Base-by-base conservation (phyloP, 2,329 filamentous ascomycete species). In the Aotearoamyces nothofagi region DNA sequence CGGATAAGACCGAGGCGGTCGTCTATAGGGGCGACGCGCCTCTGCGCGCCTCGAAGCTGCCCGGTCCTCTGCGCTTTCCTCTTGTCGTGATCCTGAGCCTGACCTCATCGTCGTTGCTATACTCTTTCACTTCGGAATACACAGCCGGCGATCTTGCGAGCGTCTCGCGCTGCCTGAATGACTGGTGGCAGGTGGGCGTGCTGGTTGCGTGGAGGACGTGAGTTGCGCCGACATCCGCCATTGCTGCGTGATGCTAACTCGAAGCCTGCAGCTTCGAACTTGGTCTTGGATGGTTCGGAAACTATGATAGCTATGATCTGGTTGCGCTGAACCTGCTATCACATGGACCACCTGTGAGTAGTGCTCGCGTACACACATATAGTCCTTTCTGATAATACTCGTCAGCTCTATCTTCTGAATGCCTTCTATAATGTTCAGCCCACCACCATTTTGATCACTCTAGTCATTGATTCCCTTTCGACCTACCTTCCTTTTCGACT, bases 401-500 rank as follows among this genome's bases (percentile, higher is more conserved):
- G 41, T 19, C 39, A 75, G 69, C 69, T 78, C 37, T 80, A 79
- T 47, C 71, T 94, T 24, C 61, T 92, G 15, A 62, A 63, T 16
- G 72, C 72, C 29, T 93, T 92, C 58, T 93, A 92, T 63, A 8
- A 10, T 11, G 63, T 92, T 40, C 65, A 67, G 15, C 58, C 67
- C 15, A 52, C 58, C 30, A 76, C 78, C 0, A 63, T 75, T 12
- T 44, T 72, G 16, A 57, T 66, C 22, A 70, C 70, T 19, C 63
- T 83, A 28, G 50, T 56, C 17, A 77, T 87, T 43, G 78, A 86
- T 42, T 57, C 79, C 29, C 43, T 75, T 34, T 70, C 80, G 3
- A 69, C 71, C 23, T 73, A 75, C 23, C 46, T 81, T 15, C 83
- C 86, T 1, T 87, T 92, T 53, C 62, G 67, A 34, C 63, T 90